A percentile compares a stretch with the other conserved stretches of the same genome.
Conservation (phyloP, 352 stramenopile species). For the Pythium volutum region DNA sequence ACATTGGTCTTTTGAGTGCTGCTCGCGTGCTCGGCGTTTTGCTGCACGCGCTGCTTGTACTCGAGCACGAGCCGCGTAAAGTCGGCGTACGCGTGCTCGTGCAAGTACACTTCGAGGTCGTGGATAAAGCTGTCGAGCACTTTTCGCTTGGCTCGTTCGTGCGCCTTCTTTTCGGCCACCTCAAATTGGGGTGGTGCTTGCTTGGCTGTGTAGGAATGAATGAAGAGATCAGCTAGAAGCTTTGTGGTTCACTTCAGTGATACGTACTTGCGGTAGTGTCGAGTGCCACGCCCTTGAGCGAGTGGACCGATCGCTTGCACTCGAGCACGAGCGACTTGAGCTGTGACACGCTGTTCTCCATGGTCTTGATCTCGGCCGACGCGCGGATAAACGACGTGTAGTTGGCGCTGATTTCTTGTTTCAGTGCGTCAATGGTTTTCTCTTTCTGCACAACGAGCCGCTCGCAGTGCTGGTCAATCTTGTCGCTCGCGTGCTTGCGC, state of each 20-base stretch:
- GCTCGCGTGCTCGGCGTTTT: conserved; percentile 33
- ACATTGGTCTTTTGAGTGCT: conserved; percentile 44
- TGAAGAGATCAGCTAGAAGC: not conserved
- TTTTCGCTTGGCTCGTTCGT: conserved; percentile 46
- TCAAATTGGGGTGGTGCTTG: conserved; percentile 33
- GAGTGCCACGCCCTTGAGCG: conserved; percentile 47
- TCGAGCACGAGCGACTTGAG: conserved; percentile 73
- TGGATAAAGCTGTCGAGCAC: conserved; percentile 56
- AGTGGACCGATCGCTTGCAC: conserved; percentile 65
- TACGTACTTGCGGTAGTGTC: conserved; percentile 41
- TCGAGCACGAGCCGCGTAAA: conserved; percentile 55
- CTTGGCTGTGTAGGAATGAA: conserved; percentile 28
- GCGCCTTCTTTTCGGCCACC: conserved; percentile 44
- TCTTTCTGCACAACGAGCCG: conserved; percentile 80
- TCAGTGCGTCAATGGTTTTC: conserved; percentile 80
- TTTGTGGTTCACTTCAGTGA: no score
- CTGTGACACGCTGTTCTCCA: conserved; percentile 84
- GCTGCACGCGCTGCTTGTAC: conserved; percentile 43
- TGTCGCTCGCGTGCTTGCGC: conserved; percentile 66
- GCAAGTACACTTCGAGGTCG: conserved; percentile 62
- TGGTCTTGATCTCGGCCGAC: conserved; percentile 71
- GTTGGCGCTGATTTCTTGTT: conserved; percentile 79
- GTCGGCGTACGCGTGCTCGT: conserved; percentile 62
- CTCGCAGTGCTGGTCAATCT: conserved; percentile 73
- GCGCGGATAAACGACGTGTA: conserved; percentile 80